phyloP scores from a whole-genome alignment of 345 rosid genomes.

The Eucalyptus viminalis region DNA sequence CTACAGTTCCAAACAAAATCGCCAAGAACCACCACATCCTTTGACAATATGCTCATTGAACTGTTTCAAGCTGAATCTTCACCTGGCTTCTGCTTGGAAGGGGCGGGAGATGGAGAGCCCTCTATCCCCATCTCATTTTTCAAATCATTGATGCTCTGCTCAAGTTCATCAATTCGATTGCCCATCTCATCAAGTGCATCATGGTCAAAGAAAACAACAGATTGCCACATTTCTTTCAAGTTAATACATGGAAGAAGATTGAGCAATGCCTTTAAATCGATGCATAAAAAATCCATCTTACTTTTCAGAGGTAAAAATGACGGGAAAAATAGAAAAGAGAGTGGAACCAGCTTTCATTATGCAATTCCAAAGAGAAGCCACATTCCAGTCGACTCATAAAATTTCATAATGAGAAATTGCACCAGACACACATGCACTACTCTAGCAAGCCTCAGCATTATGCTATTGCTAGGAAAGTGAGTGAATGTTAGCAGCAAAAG shows the following conservation, averaged over 20 bases:
- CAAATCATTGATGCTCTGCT: slow-evolving; percentile 75
- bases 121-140: slow-evolving; percentile 75
- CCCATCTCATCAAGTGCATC: slow-evolving; percentile 91
- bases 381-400: neutral
- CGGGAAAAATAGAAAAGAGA: neutral
- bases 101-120: slow-evolving; percentile 50
- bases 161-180: slow-evolving; percentile 63
- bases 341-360: neutral
- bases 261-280: neutral
- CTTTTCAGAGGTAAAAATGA: neutral
- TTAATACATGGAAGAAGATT: neutral
- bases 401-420: neutral
- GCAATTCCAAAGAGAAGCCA: neutral
- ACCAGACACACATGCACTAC: neutral
- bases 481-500: neutral
- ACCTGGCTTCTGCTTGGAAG: slow-evolving; percentile 26
- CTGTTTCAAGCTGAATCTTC: slow-evolving; percentile 13
- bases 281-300: neutral
- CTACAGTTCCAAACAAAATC: neutral
- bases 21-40: neutral
- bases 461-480: neutral
- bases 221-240: neutral
- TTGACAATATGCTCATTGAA: neutral
- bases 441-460: neutral
- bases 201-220: slow-evolving; percentile 34